Base-by-base conservation (phyloP, 129 eudicot species). In the Rutidosis leptorrhynchoides region DNA sequence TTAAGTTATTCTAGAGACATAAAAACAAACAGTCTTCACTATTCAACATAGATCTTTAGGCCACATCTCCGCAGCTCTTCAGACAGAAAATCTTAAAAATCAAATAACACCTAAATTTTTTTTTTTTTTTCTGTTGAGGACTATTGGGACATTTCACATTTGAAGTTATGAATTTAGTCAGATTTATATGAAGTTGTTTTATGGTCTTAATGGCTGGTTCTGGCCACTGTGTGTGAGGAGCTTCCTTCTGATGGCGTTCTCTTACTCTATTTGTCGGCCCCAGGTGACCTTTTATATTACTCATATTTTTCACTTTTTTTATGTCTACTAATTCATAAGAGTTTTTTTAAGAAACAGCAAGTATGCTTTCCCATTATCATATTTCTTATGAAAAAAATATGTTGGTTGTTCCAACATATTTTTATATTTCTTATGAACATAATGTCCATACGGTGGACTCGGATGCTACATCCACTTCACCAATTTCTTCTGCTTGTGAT, bases 151-250 rank as follows among this genome's bases (percentile, higher is more conserved):
- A 42, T 16, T 22, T 26, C 8, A 5, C 10, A 29, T 25, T 25
- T 53, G 57, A 16, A 23, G 57, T n/a, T n/a, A n/a, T n/a, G n/a
- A n/a, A n/a, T n/a, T n/a, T n/a, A n/a, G n/a, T n/a, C n/a, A n/a
- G n/a, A n/a, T n/a, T 29, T 29, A 40, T 40, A 7, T 40, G n/a
- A 42, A 42, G 4, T 74, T 67, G 25, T 59, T 67, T 72, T 63
- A 24, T 67, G 66, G 46, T 66, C 62, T 48, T 60, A 45, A 37
- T 74, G 65, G 43, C 86, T 88, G 98, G 96, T 93, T 61, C 78
- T 93, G 74, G 96, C 92, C 51, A 88, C 98, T 30, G 76, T 81
- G 37, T 93, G 96, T 73, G 98, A 93, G 83, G 96, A 89, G 71
- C 99, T 93, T 12, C 88, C 95, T 60, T 64, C 87, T 58, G 95